Conservation (phyloP, 495 filamentous ascomycete genomes). For the Tuber melanosporum region DNA sequence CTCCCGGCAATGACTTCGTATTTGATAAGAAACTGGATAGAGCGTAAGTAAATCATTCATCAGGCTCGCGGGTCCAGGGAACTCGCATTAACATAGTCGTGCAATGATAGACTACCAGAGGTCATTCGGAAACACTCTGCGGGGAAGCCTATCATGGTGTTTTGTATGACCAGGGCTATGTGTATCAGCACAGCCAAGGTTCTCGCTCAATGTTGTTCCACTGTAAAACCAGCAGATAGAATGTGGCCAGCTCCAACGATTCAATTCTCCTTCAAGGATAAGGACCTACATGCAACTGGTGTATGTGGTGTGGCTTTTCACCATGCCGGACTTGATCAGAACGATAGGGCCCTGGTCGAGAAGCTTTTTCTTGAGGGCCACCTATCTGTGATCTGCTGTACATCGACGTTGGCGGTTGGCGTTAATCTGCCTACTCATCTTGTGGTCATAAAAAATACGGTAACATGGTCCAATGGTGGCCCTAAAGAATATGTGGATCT, state of each 20-base stretch:
- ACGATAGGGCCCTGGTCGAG: conserved; percentile 67
- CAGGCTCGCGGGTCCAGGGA: background rate
- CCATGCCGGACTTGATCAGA: conserved; percentile 72
- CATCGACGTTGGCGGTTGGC: conserved; percentile 86
- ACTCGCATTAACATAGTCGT: background rate
- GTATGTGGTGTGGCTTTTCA: conserved; percentile 81
- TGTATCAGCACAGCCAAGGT: conserved; percentile 67
- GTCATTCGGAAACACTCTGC: conserved; percentile 71
- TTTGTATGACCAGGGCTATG: conserved; percentile 80
- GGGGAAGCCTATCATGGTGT: conserved; percentile 83
- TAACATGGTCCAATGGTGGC: conserved; percentile 59
- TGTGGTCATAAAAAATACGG: conserved; percentile 86
- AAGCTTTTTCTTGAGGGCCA: conserved; percentile 66
- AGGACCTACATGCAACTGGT: conserved; percentile 60
- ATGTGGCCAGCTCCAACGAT: conserved; percentile 62
- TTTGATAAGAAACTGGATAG: conserved; percentile 75
- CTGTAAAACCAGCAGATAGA: conserved; percentile 51
- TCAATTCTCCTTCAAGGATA: conserved; percentile 53
- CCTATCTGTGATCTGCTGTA: conserved; percentile 87
- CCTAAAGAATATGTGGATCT: conserved; percentile 78
- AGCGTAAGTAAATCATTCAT: conserved; percentile 50
- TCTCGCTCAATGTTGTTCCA: conserved; percentile 62
- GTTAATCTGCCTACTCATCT: conserved; percentile 91
- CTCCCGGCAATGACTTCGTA: conserved; percentile 67
- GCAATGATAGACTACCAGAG: conserved; percentile 53